These are phyloP conservation scores for Trichoderma afroharzianum DNA, from an alignment of 2,329 filamentous ascomycete genomes.

Conservation along the genomic window DNA sequence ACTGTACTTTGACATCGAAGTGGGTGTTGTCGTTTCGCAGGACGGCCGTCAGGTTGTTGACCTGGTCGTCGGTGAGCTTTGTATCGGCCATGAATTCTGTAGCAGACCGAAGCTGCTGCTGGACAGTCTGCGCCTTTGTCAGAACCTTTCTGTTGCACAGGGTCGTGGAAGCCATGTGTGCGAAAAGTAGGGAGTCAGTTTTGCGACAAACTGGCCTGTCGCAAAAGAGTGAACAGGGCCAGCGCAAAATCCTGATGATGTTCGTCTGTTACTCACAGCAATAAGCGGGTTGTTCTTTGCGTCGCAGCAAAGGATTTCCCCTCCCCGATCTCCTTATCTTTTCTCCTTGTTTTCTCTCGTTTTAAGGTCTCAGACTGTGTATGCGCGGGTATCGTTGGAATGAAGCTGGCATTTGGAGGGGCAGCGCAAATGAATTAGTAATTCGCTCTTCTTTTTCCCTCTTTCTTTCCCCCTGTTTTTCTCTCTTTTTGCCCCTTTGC, in stretches of 20 bases:
- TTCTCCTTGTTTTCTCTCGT: not conserved
- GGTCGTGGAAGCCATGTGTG: not conserved
- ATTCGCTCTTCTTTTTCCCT: not conserved
- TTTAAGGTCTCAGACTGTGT: constrained; percentile 17
- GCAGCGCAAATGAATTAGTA: constrained; percentile 1
- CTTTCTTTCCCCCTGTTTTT: not conserved
- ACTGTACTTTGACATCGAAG: constrained; percentile 66
- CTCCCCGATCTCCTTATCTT: not conserved
- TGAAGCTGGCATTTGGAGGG: constrained; percentile 18
- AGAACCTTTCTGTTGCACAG: not conserved
- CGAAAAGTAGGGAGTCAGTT: not conserved
- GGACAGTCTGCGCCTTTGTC: not conserved
- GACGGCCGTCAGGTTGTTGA: constrained; percentile 50
- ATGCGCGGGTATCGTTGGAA: constrained; percentile 5
- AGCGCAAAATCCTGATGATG: not conserved
- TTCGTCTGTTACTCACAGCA: constrained; percentile 4
- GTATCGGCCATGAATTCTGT: constrained; percentile 46
- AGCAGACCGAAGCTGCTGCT: constrained; percentile 6
- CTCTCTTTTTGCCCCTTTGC: not conserved
- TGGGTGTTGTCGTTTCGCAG: constrained; percentile 61
- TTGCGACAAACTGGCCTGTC: not conserved
- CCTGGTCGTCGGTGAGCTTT: constrained; percentile 57
- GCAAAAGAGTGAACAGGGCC: not conserved
- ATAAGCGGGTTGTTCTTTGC: not conserved
- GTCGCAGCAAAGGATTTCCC: not conserved